A percentile compares a stretch with the other conserved stretches of the same genome.
Conservation (phyloP, 257 asterid genomes). For the Przewalskia tangutica region DNA sequence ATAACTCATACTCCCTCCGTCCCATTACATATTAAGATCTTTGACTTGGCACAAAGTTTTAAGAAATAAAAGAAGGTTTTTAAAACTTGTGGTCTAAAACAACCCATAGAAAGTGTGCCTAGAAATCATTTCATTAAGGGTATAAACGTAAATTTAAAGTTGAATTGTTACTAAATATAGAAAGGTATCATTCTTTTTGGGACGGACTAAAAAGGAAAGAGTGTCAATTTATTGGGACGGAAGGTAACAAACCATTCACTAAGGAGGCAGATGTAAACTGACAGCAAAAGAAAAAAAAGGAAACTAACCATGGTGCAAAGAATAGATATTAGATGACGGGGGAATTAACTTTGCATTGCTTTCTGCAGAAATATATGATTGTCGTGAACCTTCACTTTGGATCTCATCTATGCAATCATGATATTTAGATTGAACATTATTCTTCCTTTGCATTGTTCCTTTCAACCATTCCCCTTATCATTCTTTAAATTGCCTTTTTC, state of each 20-base stretch:
- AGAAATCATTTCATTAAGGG: too few species aligned
- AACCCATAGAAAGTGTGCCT: too few species aligned
- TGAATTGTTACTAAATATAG: too few species aligned
- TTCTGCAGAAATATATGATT: not conserved
- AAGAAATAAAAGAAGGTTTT: too few species aligned
- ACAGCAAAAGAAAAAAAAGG: not conserved
- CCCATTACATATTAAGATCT: too few species aligned
- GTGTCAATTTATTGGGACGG: too few species aligned
- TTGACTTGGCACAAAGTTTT: too few species aligned
- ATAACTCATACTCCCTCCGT: too few species aligned
- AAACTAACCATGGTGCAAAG: not conserved
- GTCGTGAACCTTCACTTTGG: not conserved
- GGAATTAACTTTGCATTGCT: not conserved
- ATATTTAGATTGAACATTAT: not conserved
- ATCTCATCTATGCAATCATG: not conserved
- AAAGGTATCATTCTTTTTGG: too few species aligned
- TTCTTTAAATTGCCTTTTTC: not conserved
- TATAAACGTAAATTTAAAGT: too few species aligned
- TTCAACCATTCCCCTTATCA: not conserved
- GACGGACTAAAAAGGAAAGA: too few species aligned
- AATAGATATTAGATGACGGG: not conserved
- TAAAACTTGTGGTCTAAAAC: too few species aligned
- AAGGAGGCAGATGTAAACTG: not conserved
- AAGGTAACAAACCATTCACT: not conserved
- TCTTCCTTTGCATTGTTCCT: not conserved